A percentile compares a stretch with the other conserved stretches of the same genome.
Evolutionary conservation across 495 filamentous ascomycete genomes (phyloP).

Genomic region (Lasiosphaeria miniovina): DNA sequence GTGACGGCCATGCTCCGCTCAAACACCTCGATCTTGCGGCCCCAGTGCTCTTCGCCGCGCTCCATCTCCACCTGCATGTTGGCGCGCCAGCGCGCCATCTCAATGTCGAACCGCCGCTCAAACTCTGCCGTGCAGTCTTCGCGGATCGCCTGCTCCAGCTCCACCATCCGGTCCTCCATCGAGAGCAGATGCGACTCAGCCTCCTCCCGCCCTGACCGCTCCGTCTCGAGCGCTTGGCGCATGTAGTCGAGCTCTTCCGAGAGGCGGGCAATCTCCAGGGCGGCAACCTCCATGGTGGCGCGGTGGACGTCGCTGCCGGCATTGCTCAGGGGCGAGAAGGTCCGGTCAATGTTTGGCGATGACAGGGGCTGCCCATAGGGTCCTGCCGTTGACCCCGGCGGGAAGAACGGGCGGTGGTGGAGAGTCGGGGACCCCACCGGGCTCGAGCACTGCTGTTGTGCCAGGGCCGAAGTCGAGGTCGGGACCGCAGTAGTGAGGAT

Average conservation of each 20-base stretch:
- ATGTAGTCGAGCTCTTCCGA: constrained; percentile 72
- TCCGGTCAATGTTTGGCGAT: constrained; percentile 24
- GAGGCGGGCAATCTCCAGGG: constrained; percentile 70
- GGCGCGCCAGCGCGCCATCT: constrained; percentile 72
- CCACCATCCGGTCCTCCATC: constrained; percentile 65
- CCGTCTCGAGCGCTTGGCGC: constrained; percentile 55
- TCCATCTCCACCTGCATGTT: constrained; percentile 72
- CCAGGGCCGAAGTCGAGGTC: constrained; percentile 19
- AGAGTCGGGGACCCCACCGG: constrained; percentile 33
- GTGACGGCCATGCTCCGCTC: constrained; percentile 58
- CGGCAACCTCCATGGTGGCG: constrained; percentile 73
- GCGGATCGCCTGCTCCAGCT: constrained; percentile 81
- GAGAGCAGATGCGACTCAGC: constrained; percentile 56
- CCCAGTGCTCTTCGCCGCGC: constrained; percentile 75
- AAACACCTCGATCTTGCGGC: constrained; percentile 85
- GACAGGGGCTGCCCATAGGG: constrained; percentile 25
- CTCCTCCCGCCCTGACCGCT: constrained; percentile 54
- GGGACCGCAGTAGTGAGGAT: constrained; percentile 31
- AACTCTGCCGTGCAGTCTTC: constrained; percentile 87
- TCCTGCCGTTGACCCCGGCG: constrained; percentile 39
- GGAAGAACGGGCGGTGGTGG: constrained; percentile 32
- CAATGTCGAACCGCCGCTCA: constrained; percentile 69
- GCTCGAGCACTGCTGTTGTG: constrained; percentile 28
- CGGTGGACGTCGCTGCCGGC: constrained; percentile 51
- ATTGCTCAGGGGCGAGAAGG: constrained; percentile 38